phyloP scores from a whole-genome alignment of 768 basidiomycete species.

The Pleurotus platypus region DNA sequence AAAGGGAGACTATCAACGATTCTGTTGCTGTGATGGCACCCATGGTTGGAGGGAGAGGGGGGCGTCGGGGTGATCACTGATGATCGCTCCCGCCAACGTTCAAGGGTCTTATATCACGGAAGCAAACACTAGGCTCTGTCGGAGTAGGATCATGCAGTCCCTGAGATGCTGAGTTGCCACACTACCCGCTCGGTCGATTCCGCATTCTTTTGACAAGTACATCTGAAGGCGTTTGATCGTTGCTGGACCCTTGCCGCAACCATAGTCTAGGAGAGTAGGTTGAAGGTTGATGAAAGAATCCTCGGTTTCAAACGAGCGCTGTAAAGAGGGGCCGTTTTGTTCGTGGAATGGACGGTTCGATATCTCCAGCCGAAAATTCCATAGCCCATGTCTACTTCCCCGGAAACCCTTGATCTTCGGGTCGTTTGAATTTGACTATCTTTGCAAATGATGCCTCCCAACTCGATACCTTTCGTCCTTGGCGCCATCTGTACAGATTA shows the following conservation, averaged over 20 bases:
- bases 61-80: neutral
- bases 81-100: neutral
- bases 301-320: no score
- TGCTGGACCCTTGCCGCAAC: neutral
- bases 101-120: conserved; percentile 1
- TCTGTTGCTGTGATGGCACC: conserved; percentile 2
- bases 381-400: no score
- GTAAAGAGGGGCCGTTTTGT: no score
- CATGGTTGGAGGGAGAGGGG: neutral
- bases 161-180: neutral
- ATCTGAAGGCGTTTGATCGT: neutral
- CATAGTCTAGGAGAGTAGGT: neutral
- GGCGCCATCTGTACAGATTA: no score
- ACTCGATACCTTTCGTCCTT: no score
- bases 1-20: conserved; percentile 6
- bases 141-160: neutral
- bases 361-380: no score
- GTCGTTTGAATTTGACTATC: no score
- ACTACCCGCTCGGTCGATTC: conserved; percentile 3
- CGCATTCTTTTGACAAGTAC: neutral
- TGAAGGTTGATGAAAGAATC: neutral
- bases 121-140: conserved; percentile 4
- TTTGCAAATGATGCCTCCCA: no score
- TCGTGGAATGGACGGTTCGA: no score
- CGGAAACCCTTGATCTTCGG: no score